Evolutionary conservation across 1,139 yeast genomes (phyloP).

Genomic region (Geotrichum siamense): DNA sequence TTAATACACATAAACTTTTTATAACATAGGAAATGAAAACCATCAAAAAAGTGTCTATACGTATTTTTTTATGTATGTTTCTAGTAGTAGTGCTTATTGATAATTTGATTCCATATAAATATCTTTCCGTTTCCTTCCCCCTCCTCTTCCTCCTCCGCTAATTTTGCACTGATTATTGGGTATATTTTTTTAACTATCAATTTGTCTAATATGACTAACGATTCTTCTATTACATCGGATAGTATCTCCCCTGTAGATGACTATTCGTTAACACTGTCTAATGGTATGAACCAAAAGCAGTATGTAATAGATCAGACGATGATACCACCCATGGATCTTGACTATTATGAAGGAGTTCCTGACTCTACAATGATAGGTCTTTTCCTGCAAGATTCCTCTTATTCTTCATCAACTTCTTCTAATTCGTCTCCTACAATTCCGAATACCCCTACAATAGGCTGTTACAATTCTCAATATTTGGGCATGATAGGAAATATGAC

Average conservation of each 20-base stretch:
- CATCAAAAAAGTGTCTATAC: neutral
- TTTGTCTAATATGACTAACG: no score
- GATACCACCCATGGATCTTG: neutral
- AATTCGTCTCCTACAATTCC: constrained; percentile 3
- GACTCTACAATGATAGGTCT: neutral
- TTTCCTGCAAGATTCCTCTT: neutral
- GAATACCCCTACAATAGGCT: neutral
- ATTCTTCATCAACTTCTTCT: constrained; percentile 1
- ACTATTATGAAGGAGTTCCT: neutral
- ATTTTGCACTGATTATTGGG: neutral
- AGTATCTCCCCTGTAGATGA: neutral
- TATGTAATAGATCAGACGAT: neutral
- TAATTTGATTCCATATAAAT: neutral
- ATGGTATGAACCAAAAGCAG: neutral
- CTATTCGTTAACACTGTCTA: neutral
- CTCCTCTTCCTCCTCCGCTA: neutral
- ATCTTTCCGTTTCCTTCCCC: neutral
- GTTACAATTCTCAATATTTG: neutral
- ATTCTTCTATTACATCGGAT: neutral
- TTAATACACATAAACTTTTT: neutral
- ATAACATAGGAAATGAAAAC: neutral
- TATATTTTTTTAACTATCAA: neutral
- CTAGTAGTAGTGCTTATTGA: neutral
- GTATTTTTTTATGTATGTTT: no score
- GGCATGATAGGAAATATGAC: neutral